phyloP scores from a whole-genome alignment of 306 rosid species.

The Malus orientalis region DNA sequence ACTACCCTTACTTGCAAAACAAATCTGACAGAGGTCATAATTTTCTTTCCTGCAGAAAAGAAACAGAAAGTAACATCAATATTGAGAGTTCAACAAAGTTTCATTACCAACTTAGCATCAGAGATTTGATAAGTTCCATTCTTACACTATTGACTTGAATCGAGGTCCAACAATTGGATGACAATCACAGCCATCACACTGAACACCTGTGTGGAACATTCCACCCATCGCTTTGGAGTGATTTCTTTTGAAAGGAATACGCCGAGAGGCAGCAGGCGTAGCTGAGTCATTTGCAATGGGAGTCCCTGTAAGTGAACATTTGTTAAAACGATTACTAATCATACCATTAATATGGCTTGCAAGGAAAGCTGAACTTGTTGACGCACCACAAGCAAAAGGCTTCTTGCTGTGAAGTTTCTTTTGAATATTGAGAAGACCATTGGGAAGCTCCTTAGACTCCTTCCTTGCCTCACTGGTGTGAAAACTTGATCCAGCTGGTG shows the following conservation, averaged over 20 bases:
- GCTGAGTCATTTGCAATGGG: slow-evolving; percentile 6
- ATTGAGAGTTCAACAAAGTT: background rate
- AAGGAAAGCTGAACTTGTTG: slow-evolving; percentile 24
- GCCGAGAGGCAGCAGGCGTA: background rate
- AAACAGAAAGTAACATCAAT: background rate
- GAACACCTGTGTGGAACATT: slow-evolving; percentile 77
- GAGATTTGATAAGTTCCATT: slow-evolving; percentile 16
- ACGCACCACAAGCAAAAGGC: slow-evolving; percentile 14
- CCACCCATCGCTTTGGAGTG: slow-evolving; percentile 42
- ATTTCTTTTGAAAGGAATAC: slow-evolving; percentile 34
- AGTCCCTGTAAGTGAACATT: slow-evolving; percentile 46
- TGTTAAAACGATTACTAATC: slow-evolving; percentile 12
- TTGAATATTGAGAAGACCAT: background rate
- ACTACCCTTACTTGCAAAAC: slow-evolving; percentile 54
- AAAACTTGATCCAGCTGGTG: slow-evolving; percentile 18
- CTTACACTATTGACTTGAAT: slow-evolving; percentile 81
- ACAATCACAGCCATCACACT: slow-evolving; percentile 89
- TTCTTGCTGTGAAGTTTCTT: slow-evolving; percentile 1
- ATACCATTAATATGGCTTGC: background rate
- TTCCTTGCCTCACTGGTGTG: slow-evolving; percentile 23
- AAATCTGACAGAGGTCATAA: slow-evolving; percentile 77
- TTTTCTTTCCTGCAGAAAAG: slow-evolving; percentile 55
- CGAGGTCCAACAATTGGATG: slow-evolving; percentile 92
- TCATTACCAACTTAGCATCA: background rate
- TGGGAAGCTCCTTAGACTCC: slow-evolving; percentile 17